Conservation (phyloP, 441 rosid species). For the Sinapis alba region DNA sequence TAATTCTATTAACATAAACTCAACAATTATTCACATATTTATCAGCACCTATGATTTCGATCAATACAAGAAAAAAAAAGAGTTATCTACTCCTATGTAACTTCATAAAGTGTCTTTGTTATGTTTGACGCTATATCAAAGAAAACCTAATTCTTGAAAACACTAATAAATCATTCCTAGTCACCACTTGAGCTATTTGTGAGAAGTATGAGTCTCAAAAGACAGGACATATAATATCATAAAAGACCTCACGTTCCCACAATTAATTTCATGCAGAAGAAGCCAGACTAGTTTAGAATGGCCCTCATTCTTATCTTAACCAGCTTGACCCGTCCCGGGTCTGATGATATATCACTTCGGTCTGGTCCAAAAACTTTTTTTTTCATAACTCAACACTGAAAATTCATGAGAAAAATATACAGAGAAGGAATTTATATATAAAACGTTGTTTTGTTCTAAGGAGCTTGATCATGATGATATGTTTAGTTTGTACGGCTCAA, state of each 20-base stretch:
- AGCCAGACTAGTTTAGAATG: constrained; percentile 34
- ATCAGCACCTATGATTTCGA: background rate
- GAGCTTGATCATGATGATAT: background rate
- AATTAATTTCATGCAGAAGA: constrained; percentile 26
- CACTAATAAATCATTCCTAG: background rate
- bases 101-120: background rate
- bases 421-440: background rate
- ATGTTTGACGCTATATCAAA: background rate
- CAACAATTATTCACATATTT: background rate
- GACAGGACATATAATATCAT: constrained; percentile 11
- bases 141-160: background rate
- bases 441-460: background rate
- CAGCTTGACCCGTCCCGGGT: constrained; percentile 28
- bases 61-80: constrained; percentile 1
- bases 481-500: background rate
- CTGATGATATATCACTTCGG: constrained; percentile 14
- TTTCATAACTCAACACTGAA: background rate
- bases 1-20: background rate
- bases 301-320: constrained; percentile 31
- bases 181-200: background rate
- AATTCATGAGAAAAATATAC: background rate
- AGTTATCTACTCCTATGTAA: background rate
- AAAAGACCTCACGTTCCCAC: constrained; percentile 21
- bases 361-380: constrained; percentile 1
- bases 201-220: background rate